A percentile compares a stretch with the other conserved stretches of the same genome.
Evolutionary conservation across 1,284 basidiomycete genomes (phyloP).

Genomic region (Retiboletus flavoniger): DNA sequence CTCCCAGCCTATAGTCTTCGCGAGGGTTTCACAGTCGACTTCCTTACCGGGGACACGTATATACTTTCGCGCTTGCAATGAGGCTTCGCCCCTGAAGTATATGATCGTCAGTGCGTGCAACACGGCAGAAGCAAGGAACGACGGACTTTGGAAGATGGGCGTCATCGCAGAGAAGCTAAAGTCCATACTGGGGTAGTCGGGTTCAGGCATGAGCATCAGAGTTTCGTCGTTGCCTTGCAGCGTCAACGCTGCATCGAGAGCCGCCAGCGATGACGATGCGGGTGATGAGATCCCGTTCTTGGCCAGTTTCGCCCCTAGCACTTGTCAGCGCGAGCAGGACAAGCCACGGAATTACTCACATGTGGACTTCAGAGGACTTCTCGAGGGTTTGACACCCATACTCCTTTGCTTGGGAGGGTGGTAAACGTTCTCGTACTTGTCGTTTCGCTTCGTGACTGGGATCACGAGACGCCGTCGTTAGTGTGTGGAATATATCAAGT

Average conservation of each 20-base stretch:
- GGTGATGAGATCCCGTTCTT: neutral
- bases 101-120: slow-evolving; percentile 2
- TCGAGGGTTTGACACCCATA: neutral
- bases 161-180: neutral
- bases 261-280: slow-evolving; percentile 9
- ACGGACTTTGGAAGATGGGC: slow-evolving; percentile 11
- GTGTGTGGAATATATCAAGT: neutral
- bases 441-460: neutral
- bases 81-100: slow-evolving; percentile 3
- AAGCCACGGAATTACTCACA: slow-evolving; percentile 2
- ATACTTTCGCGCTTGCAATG: slow-evolving; percentile 11
- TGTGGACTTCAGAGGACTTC: slow-evolving; percentile 1
- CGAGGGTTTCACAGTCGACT: slow-evolving; percentile 14
- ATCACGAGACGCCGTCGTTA: slow-evolving; percentile 1
- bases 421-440: neutral
- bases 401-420: neutral
- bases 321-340: slow-evolving; percentile 1
- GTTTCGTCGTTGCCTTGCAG: slow-evolving; percentile 1
- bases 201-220: slow-evolving; percentile 5
- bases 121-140: neutral
- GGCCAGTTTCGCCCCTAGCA: neutral
- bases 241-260: slow-evolving; percentile 5
- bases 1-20: slow-evolving; percentile 19
- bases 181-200: slow-evolving; percentile 4
- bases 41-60: slow-evolving; percentile 14